phyloP scores from a whole-genome alignment of 2,329 filamentous ascomycete species.

The Diaporthe eres region DNA sequence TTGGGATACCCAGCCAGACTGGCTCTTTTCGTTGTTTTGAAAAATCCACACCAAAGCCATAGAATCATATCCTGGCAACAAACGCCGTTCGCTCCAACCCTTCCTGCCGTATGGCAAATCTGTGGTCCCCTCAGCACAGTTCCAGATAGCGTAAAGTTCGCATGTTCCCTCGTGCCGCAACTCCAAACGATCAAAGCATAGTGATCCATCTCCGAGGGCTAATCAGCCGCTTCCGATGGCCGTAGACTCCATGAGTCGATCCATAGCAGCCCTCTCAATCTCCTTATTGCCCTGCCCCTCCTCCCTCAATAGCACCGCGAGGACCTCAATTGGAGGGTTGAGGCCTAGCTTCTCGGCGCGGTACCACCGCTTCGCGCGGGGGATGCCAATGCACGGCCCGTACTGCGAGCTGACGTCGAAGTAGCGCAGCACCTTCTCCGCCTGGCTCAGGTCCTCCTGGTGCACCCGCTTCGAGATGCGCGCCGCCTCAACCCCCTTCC shows the following conservation, averaged over 20 bases:
- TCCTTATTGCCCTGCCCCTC: constrained; percentile 68
- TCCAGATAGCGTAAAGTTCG: not conserved
- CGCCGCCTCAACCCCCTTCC: constrained; percentile 78
- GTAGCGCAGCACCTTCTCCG: constrained; percentile 90
- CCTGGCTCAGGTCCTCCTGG: constrained; percentile 77
- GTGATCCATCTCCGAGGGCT: not conserved
- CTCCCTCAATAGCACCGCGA: constrained; percentile 85
- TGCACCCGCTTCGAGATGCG: constrained; percentile 81
- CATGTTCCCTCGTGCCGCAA: not conserved
- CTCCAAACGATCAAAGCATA: not conserved
- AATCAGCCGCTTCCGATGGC: constrained; percentile 52
- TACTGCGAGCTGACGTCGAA: constrained; percentile 95
- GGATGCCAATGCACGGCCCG: constrained; percentile 92
- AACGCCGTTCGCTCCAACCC: constrained; percentile 22
- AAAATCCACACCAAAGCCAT: not conserved
- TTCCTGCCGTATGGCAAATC: constrained; percentile 2
- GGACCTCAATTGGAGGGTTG: constrained; percentile 89
- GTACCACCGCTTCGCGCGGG: constrained; percentile 87
- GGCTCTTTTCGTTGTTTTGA: not conserved
- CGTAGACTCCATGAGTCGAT: constrained; percentile 72
- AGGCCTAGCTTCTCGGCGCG: constrained; percentile 86
- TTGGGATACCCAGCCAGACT: constrained; percentile 31
- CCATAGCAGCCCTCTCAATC: constrained; percentile 80
- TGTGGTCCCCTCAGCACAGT: not conserved
- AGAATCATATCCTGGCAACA: constrained; percentile 19